A percentile compares a stretch with the other conserved stretches of the same genome.
Conservation (phyloP, 495 filamentous ascomycete genomes). For the Wilcoxina mikolae region DNA sequence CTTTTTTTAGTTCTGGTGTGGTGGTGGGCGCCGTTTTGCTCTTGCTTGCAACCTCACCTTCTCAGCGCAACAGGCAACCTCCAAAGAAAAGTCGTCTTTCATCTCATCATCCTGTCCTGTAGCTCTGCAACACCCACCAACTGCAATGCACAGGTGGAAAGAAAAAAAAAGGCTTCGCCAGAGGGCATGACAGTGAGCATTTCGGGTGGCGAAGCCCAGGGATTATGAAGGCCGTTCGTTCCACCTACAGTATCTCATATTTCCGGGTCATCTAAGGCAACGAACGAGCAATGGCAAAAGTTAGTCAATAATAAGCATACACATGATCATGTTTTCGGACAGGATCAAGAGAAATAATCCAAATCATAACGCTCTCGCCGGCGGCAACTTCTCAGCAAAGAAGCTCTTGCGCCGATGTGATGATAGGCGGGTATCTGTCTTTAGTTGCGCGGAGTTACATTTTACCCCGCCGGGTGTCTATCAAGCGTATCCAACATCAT, state of each 20-base stretch:
- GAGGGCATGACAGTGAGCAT: not conserved
- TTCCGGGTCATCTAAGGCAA: not conserved
- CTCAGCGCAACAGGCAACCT: not conserved
- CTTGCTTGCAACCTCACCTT: too few species aligned
- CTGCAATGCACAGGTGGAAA: slow-evolving; percentile 21
- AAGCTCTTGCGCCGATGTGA: not conserved
- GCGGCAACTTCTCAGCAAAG: too few species aligned
- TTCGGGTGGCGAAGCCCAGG: slow-evolving; percentile 17
- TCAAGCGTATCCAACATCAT: not conserved
- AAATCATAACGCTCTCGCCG: too few species aligned
- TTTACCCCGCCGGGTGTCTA: not conserved
- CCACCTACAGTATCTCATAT: slow-evolving; percentile 12
- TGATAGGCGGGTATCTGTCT: not conserved
- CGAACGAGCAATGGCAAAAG: too few species aligned
- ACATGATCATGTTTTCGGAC: too few species aligned
- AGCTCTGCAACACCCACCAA: slow-evolving; percentile 16
- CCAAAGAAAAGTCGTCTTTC: not conserved
- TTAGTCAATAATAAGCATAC: too few species aligned
- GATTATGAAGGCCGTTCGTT: slow-evolving; percentile 17
- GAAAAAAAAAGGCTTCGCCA: slow-evolving; percentile 13
- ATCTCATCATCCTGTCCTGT: slow-evolving; percentile 4
- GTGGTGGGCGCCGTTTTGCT: not conserved
- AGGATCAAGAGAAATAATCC: too few species aligned
- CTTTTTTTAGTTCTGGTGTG: slow-evolving; percentile 5
- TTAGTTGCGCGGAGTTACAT: not conserved